Conservation (phyloP, 1,284 basidiomycete species). For the Tetrapyrgos nigripes region DNA sequence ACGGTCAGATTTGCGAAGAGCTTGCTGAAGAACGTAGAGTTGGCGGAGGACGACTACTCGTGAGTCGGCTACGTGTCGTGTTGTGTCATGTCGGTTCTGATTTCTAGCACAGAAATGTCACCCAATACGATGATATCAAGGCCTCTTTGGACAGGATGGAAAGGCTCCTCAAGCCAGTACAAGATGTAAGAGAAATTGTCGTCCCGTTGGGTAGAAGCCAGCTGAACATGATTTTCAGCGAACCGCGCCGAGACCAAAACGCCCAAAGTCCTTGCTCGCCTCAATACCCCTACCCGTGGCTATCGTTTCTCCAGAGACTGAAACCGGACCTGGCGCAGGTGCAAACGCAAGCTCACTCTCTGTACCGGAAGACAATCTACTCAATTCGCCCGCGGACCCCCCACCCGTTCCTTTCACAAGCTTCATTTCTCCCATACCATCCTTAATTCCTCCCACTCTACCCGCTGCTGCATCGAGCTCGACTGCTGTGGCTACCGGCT, state of each 20-base stretch:
- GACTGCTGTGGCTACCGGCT: conserved; percentile 45
- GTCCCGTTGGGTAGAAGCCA: background rate
- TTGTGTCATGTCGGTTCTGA: background rate
- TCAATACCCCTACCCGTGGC: conserved; percentile 34
- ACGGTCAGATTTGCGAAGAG: conserved; percentile 67
- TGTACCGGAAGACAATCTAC: conserved; percentile 13
- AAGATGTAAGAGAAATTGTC: conserved; percentile 39
- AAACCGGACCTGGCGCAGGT: conserved; percentile 8
- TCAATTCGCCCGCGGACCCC: conserved; percentile 16
- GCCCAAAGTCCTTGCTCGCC: conserved; percentile 44
- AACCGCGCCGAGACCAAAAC: conserved; percentile 43
- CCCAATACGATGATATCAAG: conserved; percentile 52
- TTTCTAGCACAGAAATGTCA: conserved; percentile 39
- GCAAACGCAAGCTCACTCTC: conserved; percentile 12
- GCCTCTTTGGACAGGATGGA: conserved; percentile 62
- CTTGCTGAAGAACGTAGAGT: conserved; percentile 62
- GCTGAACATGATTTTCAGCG: conserved; percentile 29
- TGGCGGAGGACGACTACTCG: conserved; percentile 52
- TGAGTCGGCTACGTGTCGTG: conserved; percentile 36
- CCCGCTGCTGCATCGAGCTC: conserved; percentile 32
- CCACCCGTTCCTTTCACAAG: conserved; percentile 6
- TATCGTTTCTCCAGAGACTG: conserved; percentile 15
- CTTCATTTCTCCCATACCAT: conserved; percentile 16
- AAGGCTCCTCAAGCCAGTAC: conserved; percentile 40
- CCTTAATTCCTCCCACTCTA: conserved; percentile 28